These are phyloP conservation scores for Citrus unshiu DNA, from an alignment of 345 rosid species.

Conservation along the genomic window DNA sequence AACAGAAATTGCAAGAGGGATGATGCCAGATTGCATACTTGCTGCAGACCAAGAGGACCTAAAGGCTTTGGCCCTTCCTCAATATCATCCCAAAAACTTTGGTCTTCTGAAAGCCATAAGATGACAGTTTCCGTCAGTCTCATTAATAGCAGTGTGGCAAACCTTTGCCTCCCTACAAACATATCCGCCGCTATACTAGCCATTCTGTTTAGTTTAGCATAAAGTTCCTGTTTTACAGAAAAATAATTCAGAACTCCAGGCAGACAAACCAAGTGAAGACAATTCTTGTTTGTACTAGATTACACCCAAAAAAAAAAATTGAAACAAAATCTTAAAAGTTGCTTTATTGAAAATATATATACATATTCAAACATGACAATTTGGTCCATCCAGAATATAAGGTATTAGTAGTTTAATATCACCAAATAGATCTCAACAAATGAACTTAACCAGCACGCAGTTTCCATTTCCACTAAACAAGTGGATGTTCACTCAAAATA, in stretches of 20 bases:
- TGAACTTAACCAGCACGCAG: background rate
- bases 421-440: background rate
- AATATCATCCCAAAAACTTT: conserved; percentile 98
- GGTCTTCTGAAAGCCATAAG: conserved; percentile 92
- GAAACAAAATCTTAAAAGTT: background rate
- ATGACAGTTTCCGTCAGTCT: conserved; percentile 95
- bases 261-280: background rate
- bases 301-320: background rate
- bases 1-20: background rate
- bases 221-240: conserved; percentile 71
- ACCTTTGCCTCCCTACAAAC: conserved; percentile 96
- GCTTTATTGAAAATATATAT: background rate
- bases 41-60: conserved; percentile 89
- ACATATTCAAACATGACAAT: background rate
- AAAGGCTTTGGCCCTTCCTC: conserved; percentile 93
- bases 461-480: background rate
- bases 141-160: conserved; percentile 86
- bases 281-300: background rate
- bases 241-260: conserved; percentile 7
- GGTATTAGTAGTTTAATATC: background rate
- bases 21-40: conserved; percentile 41
- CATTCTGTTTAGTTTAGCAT: conserved; percentile 71
- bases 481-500: background rate
- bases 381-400: background rate
- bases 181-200: conserved; percentile 90